Base-by-base conservation (phyloP, 306 rosid species). In the Cicer judaicum region DNA sequence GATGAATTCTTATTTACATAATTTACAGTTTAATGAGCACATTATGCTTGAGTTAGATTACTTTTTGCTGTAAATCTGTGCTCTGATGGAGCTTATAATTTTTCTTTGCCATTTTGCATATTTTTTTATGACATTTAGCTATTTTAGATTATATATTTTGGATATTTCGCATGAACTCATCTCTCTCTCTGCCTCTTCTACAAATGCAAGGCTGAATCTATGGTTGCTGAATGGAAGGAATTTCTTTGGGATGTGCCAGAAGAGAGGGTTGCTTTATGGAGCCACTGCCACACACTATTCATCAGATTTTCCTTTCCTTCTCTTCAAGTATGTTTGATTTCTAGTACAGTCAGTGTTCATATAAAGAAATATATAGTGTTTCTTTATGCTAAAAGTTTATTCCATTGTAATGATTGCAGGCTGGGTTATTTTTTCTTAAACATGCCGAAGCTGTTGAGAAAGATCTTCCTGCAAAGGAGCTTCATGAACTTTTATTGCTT, bases 221-320 rank as follows among this genome's bases (percentile, higher is more conserved):
- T 93, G 98, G 97, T 93, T 63, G 89, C 93, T 48, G 98, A 93
- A 77, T 93, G 98, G 98, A 89, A 91, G 83, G 98, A 91, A 79
- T 93, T 88, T 79, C 97, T 93, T 83, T 93, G 98, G 98, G 98
- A 93, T 78, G 98, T 93, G 71, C 94, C 96, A 54, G 98, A 93
- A 83, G 98, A 93, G 85, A 85, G 98, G 77, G 86, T 82, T 77
- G 98, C 98, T 64, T 80, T 93, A 78, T 93, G 98, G 98, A 82
- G 85, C 66, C 98, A 93, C 86, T 93, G 98, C 84, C 96, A 91
- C 82, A 75, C 92, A 8, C 88, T 93, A 43, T 93, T 93, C 84
- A 87, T 93, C 79, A 83, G 98, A 90, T 87, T 89, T 83, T 89
- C 97, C 80, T 89, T 93, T 77, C 98, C 98, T 70, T 84, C 96